Percentiles rank a stretch among this genome's conserved stretches.
These are phyloP conservation scores for Bryoglossum gracile DNA, from an alignment of 495 filamentous ascomycete species.

Conservation along the genomic window DNA sequence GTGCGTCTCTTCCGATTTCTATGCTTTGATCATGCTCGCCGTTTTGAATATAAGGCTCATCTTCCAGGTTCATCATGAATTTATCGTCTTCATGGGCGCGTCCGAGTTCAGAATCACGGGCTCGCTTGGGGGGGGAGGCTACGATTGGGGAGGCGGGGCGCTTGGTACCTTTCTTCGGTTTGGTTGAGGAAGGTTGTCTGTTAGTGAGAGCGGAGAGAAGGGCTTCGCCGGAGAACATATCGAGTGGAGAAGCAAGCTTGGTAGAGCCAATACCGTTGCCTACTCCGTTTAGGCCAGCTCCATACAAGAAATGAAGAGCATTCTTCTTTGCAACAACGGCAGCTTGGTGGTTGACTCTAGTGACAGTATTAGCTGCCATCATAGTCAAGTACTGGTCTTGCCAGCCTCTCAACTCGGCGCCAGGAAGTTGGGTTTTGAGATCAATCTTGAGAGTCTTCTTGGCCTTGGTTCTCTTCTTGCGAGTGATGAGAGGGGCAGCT, in stretches of 20 bases:
- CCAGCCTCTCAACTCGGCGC: slow-evolving; percentile 16
- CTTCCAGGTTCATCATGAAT: slow-evolving; percentile 30
- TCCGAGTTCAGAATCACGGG: slow-evolving; percentile 24
- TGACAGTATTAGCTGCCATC: slow-evolving; percentile 13
- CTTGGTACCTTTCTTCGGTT: slow-evolving; percentile 30
- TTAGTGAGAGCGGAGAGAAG: slow-evolving; percentile 42
- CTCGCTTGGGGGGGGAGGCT: slow-evolving; percentile 12
- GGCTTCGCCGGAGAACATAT: slow-evolving; percentile 47
- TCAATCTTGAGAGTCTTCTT: slow-evolving; percentile 15
- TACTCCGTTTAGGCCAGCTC: slow-evolving; percentile 49
- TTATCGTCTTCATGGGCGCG: slow-evolving; percentile 37
- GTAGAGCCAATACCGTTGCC: slow-evolving; percentile 40
- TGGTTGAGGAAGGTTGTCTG: slow-evolving; percentile 6
- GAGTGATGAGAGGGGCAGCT: slow-evolving; percentile 20
- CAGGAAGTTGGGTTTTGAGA: slow-evolving; percentile 9
- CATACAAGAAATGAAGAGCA: slow-evolving; percentile 45
- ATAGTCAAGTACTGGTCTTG: slow-evolving; percentile 20
- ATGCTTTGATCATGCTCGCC: slow-evolving; percentile 25
- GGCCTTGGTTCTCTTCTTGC: slow-evolving; percentile 7
- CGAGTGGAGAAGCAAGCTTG: slow-evolving; percentile 37
- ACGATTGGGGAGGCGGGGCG: slow-evolving; percentile 21
- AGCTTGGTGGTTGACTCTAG: slow-evolving; percentile 28
- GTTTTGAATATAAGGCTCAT: slow-evolving; percentile 25
- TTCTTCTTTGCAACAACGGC: slow-evolving; percentile 46
- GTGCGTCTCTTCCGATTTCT: slow-evolving; percentile 56